Percentiles rank a stretch among this genome's conserved stretches.
Evolutionary conservation across 2,329 filamentous ascomycete species (phyloP).

Genomic region (Aspergillus melleus): DNA sequence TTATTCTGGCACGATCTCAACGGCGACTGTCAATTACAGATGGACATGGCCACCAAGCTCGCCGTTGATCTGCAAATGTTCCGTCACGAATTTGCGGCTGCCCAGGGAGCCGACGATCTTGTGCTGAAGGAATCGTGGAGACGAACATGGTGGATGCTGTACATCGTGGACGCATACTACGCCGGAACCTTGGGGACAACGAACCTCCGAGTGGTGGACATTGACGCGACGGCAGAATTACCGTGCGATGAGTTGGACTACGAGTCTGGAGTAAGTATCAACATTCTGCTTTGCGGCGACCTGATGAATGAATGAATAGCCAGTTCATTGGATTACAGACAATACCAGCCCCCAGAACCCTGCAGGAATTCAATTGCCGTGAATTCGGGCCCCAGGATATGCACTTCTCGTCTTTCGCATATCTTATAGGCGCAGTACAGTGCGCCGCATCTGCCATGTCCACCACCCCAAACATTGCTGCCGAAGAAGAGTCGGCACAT

Average conservation of each 20-base stretch:
- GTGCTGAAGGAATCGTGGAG: slow-evolving; percentile 48
- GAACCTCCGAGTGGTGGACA: slow-evolving; percentile 22
- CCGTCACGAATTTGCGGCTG: slow-evolving; percentile 28
- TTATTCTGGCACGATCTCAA: slow-evolving; percentile 28
- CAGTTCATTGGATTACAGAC: slow-evolving; percentile 1
- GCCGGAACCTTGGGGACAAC: slow-evolving; percentile 56
- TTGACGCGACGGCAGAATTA: slow-evolving; percentile 28
- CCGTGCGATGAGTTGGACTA: slow-evolving; percentile 37
- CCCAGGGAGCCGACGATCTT: slow-evolving; percentile 56
- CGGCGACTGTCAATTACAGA: slow-evolving; percentile 15
- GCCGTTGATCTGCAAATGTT: slow-evolving; percentile 27
- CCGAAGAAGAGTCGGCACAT: slow-evolving; percentile 17
- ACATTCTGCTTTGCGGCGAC: not conserved
- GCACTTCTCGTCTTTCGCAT: slow-evolving; percentile 35
- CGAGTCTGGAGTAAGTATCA: slow-evolving; percentile 27
- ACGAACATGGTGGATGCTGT: slow-evolving; percentile 47
- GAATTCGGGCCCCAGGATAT: slow-evolving; percentile 27
- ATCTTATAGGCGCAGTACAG: slow-evolving; percentile 32
- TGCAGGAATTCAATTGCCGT: slow-evolving; percentile 34
- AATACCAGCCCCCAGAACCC: slow-evolving; percentile 24
- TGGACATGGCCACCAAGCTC: slow-evolving; percentile 20
- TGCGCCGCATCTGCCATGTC: slow-evolving; percentile 28
- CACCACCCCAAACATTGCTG: slow-evolving; percentile 17
- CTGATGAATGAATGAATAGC: not conserved
- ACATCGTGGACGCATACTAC: slow-evolving; percentile 74